Conservation (phyloP, 192 early-diverging fungal genomes). For the Entrophospora sp. region DNA sequence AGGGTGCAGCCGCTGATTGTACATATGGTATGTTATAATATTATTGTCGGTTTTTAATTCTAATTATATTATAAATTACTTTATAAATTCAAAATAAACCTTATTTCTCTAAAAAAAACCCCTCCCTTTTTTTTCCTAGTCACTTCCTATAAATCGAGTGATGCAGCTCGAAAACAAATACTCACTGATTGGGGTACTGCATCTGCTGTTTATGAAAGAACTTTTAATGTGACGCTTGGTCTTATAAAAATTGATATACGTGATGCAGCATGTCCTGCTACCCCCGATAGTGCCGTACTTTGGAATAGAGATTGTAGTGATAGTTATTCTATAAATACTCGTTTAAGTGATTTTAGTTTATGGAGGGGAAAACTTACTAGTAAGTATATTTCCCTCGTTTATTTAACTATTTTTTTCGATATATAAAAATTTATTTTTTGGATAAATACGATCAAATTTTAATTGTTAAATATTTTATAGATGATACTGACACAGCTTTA, state of each 20-base stretch:
- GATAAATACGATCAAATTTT: no score
- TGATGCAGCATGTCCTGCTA: conserved; percentile 47
- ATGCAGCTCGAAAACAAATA: conserved; percentile 54
- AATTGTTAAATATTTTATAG: no score
- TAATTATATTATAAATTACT: neutral
- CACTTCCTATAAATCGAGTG: conserved; percentile 40
- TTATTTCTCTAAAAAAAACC: no score
- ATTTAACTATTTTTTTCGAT: no score
- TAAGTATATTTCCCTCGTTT: no score
- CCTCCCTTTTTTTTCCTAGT: no score
- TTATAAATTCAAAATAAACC: no score
- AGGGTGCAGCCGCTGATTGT: conserved; percentile 68
- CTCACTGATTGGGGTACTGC: conserved; percentile 77
- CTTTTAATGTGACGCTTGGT: conserved; percentile 76
- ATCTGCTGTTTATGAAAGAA: conserved; percentile 69
- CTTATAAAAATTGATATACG: conserved; percentile 73
- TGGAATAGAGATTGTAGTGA: conserved; percentile 78
- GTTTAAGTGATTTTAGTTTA: conserved; percentile 76
- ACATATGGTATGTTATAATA: conserved; percentile 39
- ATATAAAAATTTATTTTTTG: no score
- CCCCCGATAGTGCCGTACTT: conserved; percentile 19
- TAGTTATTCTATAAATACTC: conserved; percentile 56
- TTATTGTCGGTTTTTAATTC: neutral
- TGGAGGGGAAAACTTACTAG: conserved; percentile 71
- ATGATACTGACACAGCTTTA: conserved; percentile 63